phyloP scores from a whole-genome alignment of 2,329 filamentous ascomycete species.

The Cladophialophora bantiana region DNA sequence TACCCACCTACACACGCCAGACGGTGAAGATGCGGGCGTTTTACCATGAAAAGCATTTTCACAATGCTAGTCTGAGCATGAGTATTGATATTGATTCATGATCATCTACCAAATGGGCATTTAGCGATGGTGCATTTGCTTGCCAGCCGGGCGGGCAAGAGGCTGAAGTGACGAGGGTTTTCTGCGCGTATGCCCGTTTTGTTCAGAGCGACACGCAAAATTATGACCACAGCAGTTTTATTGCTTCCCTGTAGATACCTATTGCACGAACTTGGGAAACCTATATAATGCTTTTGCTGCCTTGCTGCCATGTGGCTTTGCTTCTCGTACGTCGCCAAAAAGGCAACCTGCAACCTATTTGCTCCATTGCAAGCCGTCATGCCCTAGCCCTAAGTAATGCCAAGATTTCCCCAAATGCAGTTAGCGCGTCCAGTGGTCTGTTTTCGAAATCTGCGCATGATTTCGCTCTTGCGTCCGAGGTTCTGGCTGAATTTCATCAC shows the following conservation, averaged over 20 bases:
- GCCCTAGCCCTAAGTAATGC: slow-evolving; percentile 11
- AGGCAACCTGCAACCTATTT: neutral
- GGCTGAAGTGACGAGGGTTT: neutral
- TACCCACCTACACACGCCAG: slow-evolving; percentile 42
- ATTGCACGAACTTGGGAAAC: neutral
- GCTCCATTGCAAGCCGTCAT: neutral
- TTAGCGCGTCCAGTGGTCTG: neutral
- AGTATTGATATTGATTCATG: neutral
- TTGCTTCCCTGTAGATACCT: neutral
- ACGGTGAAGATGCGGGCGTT: slow-evolving; percentile 22
- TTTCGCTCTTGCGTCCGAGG: slow-evolving; percentile 6
- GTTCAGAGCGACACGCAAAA: neutral
- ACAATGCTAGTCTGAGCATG: neutral
- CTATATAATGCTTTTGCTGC: neutral
- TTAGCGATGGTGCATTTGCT: slow-evolving; percentile 14
- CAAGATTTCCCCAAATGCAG: slow-evolving; percentile 8
- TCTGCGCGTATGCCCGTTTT: neutral
- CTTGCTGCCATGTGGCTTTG: neutral
- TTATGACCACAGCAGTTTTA: slow-evolving; percentile 8
- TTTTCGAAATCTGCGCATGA: slow-evolving; percentile 8
- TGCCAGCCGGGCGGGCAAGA: neutral
- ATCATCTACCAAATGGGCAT: slow-evolving; percentile 2
- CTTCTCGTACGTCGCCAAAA: neutral
- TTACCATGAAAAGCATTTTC: neutral
- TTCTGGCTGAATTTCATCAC: slow-evolving; percentile 14